These are phyloP conservation scores for Bryoglossum gracile DNA, from an alignment of 495 filamentous ascomycete genomes.

Conservation along the genomic window DNA sequence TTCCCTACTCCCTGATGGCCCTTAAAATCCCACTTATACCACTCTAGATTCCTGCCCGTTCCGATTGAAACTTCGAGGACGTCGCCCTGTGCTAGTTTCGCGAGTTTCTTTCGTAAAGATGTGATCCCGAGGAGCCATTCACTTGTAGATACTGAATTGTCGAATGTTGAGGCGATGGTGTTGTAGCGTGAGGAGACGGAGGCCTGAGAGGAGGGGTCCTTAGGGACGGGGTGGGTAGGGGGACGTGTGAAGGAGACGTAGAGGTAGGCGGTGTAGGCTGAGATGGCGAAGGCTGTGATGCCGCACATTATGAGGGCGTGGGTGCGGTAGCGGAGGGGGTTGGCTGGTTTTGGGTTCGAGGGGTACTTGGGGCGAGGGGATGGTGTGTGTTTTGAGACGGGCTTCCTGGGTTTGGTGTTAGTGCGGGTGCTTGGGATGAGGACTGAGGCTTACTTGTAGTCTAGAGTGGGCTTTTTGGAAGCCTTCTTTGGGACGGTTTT, in stretches of 20 bases:
- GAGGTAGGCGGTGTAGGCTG: constrained; percentile 13
- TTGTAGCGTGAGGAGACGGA: constrained; percentile 25
- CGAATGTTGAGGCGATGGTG: constrained; percentile 39
- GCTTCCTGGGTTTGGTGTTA: constrained; percentile 2
- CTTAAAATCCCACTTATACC: constrained; percentile 50
- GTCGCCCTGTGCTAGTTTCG: constrained; percentile 58
- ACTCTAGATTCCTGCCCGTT: constrained; percentile 80
- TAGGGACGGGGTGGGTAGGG: neutral
- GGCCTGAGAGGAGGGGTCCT: constrained; percentile 4
- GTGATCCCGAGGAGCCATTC: constrained; percentile 62
- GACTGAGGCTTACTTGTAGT: constrained; percentile 12
- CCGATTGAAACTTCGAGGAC: constrained; percentile 87
- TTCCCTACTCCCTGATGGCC: constrained; percentile 13
- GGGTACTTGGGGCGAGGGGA: no score
- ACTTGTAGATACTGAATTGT: constrained; percentile 54
- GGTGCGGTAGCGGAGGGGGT: constrained; percentile 20
- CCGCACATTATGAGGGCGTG: constrained; percentile 20
- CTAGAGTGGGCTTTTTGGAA: constrained; percentile 7
- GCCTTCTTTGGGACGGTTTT: constrained; percentile 5
- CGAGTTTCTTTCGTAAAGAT: constrained; percentile 52
- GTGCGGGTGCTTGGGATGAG: neutral
- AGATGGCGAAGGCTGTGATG: constrained; percentile 14
- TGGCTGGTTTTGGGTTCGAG: constrained; percentile 2
- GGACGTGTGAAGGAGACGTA: constrained; percentile 5
- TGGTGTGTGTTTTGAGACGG: no score